These are phyloP conservation scores for Nannochloropsis gaditana DNA, from an alignment of 108 stramenopile genomes.

Conservation along the genomic window DNA sequence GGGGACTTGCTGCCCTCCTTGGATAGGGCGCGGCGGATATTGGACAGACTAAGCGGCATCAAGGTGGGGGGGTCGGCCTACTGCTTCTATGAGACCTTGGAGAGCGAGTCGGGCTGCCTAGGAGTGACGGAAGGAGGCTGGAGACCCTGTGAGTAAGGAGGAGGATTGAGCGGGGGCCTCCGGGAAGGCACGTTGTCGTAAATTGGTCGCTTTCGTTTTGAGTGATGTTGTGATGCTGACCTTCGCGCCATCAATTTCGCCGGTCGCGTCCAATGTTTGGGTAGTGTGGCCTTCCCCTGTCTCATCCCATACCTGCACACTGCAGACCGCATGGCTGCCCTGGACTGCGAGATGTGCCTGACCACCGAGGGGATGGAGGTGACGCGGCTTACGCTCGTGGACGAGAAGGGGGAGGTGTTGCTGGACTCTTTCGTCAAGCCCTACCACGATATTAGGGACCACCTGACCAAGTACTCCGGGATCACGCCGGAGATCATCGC, in stretches of 20 bases:
- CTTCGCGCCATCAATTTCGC: no score
- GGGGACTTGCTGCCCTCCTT: background rate
- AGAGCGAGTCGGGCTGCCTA: background rate
- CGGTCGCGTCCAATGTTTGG: no score
- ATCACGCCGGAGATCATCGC: constrained; percentile 46
- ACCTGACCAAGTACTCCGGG: constrained; percentile 40
- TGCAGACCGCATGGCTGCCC: constrained; percentile 32
- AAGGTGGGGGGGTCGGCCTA: background rate
- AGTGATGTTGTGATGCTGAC: no score
- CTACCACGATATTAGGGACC: constrained; percentile 41
- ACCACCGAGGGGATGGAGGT: constrained; percentile 47
- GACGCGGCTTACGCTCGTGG: constrained; percentile 47
- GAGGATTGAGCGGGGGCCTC: background rate
- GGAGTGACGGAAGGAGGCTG: background rate
- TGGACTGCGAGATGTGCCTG: constrained; percentile 55
- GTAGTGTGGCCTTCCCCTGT: background rate
- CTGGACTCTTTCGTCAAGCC: constrained; percentile 51
- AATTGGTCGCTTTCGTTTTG: no score
- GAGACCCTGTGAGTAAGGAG: background rate
- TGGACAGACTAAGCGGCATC: background rate
- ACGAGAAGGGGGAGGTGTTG: constrained; percentile 32
- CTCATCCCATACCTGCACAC: background rate
- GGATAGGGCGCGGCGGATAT: background rate
- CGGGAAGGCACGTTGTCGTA: no score
- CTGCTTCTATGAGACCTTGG: background rate